Conservation (phyloP, 106 monocot species). For the Dioscorea alata region DNA sequence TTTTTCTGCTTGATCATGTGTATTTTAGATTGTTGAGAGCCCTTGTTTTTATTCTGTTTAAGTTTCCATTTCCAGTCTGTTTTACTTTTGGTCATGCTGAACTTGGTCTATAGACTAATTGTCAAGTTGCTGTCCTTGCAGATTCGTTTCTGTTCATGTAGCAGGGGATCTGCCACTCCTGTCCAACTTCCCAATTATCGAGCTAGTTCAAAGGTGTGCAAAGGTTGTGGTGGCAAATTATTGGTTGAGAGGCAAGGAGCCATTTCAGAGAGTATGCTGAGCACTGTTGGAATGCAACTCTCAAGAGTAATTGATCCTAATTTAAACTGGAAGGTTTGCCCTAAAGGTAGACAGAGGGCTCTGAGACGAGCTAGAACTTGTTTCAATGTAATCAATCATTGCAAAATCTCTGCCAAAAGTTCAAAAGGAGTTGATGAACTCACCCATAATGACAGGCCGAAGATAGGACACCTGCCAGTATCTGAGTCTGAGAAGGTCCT, state of each 20-base stretch:
- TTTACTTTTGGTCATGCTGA: no score
- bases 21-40: no score
- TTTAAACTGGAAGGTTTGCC: constrained; percentile 57
- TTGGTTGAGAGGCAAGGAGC: constrained; percentile 22
- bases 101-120: no score
- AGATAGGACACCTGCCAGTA: constrained; percentile 39
- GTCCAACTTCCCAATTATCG: constrained; percentile 18
- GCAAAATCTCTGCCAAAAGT: constrained; percentile 5
- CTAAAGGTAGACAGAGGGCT: constrained; percentile 53
- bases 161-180: constrained; percentile 24
- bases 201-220: constrained; percentile 39
- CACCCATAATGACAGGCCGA: constrained; percentile 23
- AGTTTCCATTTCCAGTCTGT: no score
- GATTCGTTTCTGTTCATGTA: constrained; percentile 54
- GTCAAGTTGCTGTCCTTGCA: constrained; percentile 9
- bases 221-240: constrained; percentile 46
- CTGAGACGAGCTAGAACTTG: constrained; percentile 65
- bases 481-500: constrained; percentile 85
- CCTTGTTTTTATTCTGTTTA: no score
- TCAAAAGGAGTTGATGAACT: constrained; percentile 26
- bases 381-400: constrained; percentile 23
- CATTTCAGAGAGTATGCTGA: constrained; percentile 42
- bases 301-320: constrained; percentile 47
- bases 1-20: no score
- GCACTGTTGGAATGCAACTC: constrained; percentile 43